Evolutionary conservation across 2,329 filamentous ascomycete genomes (phyloP).

Genomic region (Cadophora gregata): DNA sequence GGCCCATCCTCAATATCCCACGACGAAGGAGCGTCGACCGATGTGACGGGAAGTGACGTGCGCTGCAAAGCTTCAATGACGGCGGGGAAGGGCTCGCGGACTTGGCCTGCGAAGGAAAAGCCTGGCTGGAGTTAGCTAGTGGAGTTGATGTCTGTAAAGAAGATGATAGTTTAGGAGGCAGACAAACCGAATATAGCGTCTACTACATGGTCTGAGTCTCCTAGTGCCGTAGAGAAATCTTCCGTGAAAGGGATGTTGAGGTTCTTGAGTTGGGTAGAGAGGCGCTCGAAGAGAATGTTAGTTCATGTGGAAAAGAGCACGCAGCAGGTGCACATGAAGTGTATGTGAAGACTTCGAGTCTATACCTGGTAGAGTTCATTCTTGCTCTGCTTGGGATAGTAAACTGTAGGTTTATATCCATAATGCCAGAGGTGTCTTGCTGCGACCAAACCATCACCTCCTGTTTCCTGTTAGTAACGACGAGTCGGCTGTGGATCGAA

Average conservation of each 20-base stretch:
- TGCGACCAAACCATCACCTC: constrained; percentile 93
- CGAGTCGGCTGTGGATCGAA: background rate
- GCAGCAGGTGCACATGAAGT: background rate
- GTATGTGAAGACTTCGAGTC: background rate
- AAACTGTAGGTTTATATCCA: constrained; percentile 86
- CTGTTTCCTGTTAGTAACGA: constrained; percentile 49
- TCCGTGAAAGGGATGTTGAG: constrained; percentile 83
- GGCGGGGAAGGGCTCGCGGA: constrained; percentile 87
- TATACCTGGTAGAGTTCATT: constrained; percentile 87
- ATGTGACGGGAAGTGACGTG: constrained; percentile 77
- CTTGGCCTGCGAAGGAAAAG: constrained; percentile 90
- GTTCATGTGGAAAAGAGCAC: background rate
- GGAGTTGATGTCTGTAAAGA: background rate
- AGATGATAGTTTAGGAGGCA: background rate
- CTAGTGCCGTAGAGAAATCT: constrained; percentile 74
- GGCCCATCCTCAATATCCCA: constrained; percentile 94
- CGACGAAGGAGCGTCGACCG: constrained; percentile 90
- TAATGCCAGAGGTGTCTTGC: constrained; percentile 91
- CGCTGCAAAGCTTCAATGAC: constrained; percentile 80
- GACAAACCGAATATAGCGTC: constrained; percentile 87
- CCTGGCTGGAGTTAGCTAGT: constrained; percentile 53
- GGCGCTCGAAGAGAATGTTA: constrained; percentile 60
- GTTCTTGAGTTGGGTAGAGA: constrained; percentile 83
- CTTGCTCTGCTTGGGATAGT: constrained; percentile 91
- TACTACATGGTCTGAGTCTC: constrained; percentile 77